phyloP scores from a whole-genome alignment of 2,329 filamentous ascomycete species.

The Aspergillus costaricaensis region DNA sequence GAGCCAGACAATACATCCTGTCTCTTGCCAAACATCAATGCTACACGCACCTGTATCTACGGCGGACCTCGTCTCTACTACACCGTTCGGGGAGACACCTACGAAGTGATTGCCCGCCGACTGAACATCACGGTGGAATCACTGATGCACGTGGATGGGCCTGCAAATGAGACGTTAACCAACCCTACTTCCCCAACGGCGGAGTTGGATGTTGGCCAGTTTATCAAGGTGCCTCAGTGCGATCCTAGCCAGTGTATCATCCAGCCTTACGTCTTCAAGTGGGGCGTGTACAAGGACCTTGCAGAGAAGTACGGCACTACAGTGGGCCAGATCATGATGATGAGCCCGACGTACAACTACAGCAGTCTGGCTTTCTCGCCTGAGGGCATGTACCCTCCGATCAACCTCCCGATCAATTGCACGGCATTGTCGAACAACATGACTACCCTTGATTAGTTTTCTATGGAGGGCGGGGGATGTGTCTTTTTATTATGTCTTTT shows the following conservation, averaged over 20 bases:
- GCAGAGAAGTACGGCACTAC: conserved; percentile 20
- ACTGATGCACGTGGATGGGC: conserved; percentile 1
- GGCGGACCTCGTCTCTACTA: conserved; percentile 23
- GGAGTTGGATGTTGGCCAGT: conserved; percentile 7
- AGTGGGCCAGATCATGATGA: conserved; percentile 22
- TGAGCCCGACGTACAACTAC: conserved; percentile 23
- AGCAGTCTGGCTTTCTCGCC: neutral
- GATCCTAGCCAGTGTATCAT: conserved; percentile 16
- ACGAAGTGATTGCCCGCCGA: conserved; percentile 15
- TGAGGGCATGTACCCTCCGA: neutral
- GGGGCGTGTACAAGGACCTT: conserved; percentile 23
- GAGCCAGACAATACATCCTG: conserved; percentile 19
- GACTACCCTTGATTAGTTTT: neutral
- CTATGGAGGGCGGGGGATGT: no score
- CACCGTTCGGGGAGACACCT: conserved; percentile 21
- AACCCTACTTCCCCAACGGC: neutral
- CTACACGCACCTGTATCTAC: conserved; percentile 16
- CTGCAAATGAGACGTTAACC: neutral
- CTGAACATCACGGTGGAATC: conserved; percentile 20
- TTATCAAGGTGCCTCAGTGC: conserved; percentile 19
- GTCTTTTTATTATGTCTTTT: no score
- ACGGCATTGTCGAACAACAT: neutral
- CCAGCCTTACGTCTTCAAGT: conserved; percentile 17
- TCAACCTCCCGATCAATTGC: neutral
- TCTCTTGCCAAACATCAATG: conserved; percentile 10